Base-by-base conservation (phyloP, 2,329 filamentous ascomycete species). In the Verticillium isaacii region DNA sequence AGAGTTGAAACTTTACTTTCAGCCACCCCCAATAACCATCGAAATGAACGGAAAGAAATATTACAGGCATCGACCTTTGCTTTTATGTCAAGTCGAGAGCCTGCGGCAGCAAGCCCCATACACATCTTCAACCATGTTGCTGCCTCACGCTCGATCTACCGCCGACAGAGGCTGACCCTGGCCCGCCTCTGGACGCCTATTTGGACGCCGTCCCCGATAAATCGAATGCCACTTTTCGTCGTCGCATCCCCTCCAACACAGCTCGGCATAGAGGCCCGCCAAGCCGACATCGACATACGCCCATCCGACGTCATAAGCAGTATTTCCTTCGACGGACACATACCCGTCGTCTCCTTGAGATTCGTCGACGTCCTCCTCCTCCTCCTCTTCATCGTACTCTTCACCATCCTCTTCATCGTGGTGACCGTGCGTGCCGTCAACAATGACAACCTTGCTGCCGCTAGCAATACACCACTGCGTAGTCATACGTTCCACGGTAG, bases 401-500 rank as follows among this genome's bases (percentile, higher is more conserved):
- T n/a, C n/a, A n/a, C n/a, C n/a, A n/a, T 41, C 55, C 17, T 57
- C 56, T n/a, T 57, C 56, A 15, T 41, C 56, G 32, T 57, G 5
- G 9, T 41, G 32, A 19, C 56, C 15, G 32, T 57, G 56, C 19
- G 37, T 57, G 19, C 56, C 34, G 32, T 57, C 17, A 37, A 41
- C 41, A 32, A 57, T 2, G 15, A 19, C 32, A 34, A 41, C 56
- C 32, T 57, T 17, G 8, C 34, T 17, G 8, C 34, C 34, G 7
- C 56, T 14, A 57, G 17, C 11, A 14, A 39, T 17, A 23, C 32
- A 5, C 32, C 34, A 57, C 34, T 57, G 32, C n/a, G 4, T 7
- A 39, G 32, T 34, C 32, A 12, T 23, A 32, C 32, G 62, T 63
- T 60, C 62, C 62, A 14, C 63, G 61, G 32, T 64, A 65, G n/a